A percentile compares a stretch with the other conserved stretches of the same genome.
These are phyloP conservation scores for Diplodia intermedia DNA, from an alignment of 2,329 filamentous ascomycete genomes.

Conservation along the genomic window DNA sequence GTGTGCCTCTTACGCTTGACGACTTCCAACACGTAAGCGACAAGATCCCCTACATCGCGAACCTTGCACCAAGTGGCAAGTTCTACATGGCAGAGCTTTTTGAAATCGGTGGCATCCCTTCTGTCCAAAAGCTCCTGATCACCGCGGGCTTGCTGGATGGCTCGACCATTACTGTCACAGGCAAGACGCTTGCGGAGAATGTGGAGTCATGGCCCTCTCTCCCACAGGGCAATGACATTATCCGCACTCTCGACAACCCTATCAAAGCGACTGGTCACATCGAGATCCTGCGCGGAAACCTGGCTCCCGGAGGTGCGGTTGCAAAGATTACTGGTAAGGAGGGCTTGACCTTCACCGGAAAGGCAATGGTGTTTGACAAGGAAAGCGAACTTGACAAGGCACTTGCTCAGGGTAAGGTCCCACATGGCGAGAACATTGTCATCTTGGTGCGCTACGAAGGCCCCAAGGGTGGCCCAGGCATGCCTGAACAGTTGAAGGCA, in stretches of 20 bases:
- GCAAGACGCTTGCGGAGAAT: slow-evolving; percentile 83
- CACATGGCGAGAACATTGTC: slow-evolving; percentile 80
- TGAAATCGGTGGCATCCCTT: slow-evolving; percentile 82
- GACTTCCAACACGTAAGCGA: slow-evolving; percentile 83
- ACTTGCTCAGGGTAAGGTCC: slow-evolving; percentile 72
- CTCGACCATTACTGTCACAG: slow-evolving; percentile 79
- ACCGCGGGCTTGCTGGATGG: slow-evolving; percentile 79
- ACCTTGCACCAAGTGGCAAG: slow-evolving; percentile 81
- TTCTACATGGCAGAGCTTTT: slow-evolving; percentile 91
- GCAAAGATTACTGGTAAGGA: slow-evolving; percentile 98
- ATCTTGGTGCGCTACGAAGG: slow-evolving; percentile 93
- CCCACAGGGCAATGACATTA: slow-evolving; percentile 80
- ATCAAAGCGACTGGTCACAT: slow-evolving; percentile 89
- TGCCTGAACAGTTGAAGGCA: slow-evolving; percentile 93
- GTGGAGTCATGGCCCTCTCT: slow-evolving; percentile 78
- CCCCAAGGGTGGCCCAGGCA: slow-evolving; percentile 89
- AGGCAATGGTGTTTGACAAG: slow-evolving; percentile 84
- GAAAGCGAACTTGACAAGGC: slow-evolving; percentile 80
- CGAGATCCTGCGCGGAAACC: slow-evolving; percentile 84
- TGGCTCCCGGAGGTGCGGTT: slow-evolving; percentile 87
- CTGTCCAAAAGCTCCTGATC: slow-evolving; percentile 84
- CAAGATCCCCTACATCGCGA: slow-evolving; percentile 84
- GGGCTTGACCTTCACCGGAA: slow-evolving; percentile 79
- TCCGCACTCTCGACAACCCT: slow-evolving; percentile 78
- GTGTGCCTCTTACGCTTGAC: slow-evolving; percentile 77